phyloP scores from a whole-genome alignment of 805 yeast species.

The Pichia californica region DNA sequence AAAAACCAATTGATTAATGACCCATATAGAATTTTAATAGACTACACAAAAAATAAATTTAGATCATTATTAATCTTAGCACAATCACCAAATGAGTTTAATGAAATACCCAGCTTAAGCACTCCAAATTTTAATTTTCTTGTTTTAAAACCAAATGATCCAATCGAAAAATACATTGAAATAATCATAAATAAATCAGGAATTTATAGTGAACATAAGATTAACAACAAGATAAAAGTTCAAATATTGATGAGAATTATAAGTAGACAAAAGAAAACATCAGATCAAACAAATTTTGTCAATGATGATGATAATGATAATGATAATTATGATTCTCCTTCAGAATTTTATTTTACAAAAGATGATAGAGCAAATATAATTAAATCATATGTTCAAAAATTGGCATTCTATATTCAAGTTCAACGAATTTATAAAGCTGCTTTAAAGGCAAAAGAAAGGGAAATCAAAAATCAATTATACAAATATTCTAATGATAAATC shows the following conservation, averaged over 20 bases:
- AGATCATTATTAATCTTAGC: conserved; percentile 53
- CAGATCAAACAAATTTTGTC: no score
- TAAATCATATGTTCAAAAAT: conserved; percentile 37
- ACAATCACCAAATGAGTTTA: conserved; percentile 39
- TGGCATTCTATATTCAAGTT: conserved; percentile 62
- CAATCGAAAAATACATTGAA: conserved; percentile 40
- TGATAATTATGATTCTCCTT: conserved; percentile 1
- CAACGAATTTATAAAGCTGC: conserved; percentile 53
- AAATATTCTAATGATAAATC: conserved; percentile 8
- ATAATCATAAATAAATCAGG: conserved; percentile 39
- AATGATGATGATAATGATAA: no score
- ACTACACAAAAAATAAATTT: conserved; percentile 61
- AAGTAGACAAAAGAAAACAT: conserved; percentile 13
- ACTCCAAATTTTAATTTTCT: conserved; percentile 28
- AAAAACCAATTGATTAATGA: conserved; percentile 39
- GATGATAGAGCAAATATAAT: conserved; percentile 42
- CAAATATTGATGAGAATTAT: conserved; percentile 34
- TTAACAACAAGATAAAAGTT: conserved; percentile 33
- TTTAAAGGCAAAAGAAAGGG: conserved; percentile 19
- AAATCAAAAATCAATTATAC: conserved; percentile 3
- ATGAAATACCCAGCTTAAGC: conserved; percentile 23
- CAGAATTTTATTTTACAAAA: conserved; percentile 23
- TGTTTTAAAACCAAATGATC: conserved; percentile 35
- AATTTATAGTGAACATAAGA: conserved; percentile 51
- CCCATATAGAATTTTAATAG: conserved; percentile 59